Evolutionary conservation across 495 filamentous ascomycete genomes (phyloP), one percentile per base, ranked within the genome.

Genomic region (Penicillium antarcticum): DNA sequence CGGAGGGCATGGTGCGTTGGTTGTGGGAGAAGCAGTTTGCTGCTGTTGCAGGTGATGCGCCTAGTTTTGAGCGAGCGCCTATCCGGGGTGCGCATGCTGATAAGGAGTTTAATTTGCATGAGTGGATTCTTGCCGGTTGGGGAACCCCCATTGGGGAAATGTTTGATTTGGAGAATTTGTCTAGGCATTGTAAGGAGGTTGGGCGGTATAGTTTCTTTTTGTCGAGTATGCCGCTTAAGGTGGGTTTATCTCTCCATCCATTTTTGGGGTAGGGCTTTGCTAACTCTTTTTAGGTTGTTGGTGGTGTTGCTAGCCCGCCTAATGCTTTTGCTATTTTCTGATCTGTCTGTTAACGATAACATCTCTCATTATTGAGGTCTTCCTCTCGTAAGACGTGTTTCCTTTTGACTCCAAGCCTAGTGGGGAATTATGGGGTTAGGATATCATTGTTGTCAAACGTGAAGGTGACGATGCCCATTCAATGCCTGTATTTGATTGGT

Each of bases 81-180:
- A 65, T 65, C 24, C 53, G 62, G 7, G 62, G 59, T 24, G 56
- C 51, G 19, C 58, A 52, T 44, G 60, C 48, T 5, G 56, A 57
- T 34, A 48, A 53, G 8, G 37, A 56, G 10, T 65, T 60, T 21
- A 63, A 62, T 46, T 24, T 81, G 42, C 78, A 80, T 58, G 69
- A 82, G 48, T 79, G 71, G 71, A 55, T 78, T 7, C 57, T 82
- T 13, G 73, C 67, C 1, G 75, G 76, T 23, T 83, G 76, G 77
- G 80, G 80, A 2, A 66, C 72, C 33, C 80, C 80, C 1, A 75
- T 83, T 56, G 77, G 80, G 5, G 80, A 83, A 61, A 63, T 81
- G 67, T 82, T 80, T 69, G 73, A 82, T 58, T 54, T 81, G 55
- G 76, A 80, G 65, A 66, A 66, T 34, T 56, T 82, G 36, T 69